Evolutionary conservation across 83 land plant genomes (phyloP), one percentile per base, ranked within the genome.

Genomic region (Diphasiastrum complanatum): DNA sequence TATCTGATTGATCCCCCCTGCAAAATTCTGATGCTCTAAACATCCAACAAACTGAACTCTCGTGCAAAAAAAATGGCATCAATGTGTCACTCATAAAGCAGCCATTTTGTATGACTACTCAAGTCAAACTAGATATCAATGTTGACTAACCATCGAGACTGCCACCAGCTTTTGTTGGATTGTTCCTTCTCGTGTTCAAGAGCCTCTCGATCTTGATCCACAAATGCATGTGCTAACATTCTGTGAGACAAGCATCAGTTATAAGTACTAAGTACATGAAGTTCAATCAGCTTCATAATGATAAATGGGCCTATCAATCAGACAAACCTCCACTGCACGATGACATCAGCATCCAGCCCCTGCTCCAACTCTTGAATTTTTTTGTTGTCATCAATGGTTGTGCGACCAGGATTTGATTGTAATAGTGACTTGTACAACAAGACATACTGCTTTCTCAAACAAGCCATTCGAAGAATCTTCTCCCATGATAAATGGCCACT

Each of bases 401-500:
- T 36, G n/a, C 80, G 82, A 35, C 68, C 71, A 0, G 65, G 60
- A 48, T 86, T 86, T 25, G 96, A 71, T 63, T 84, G 80, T 46
- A 95, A 77, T 49, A 81, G 76, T 36, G 76, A 68, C 38, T 80
- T 82, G 74, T 95, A 95, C 1, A 77, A 64, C 5, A 89, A 86
- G 19, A 95, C 66, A 61, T 95, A 95, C 54, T 66, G 75, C 70
- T 86, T 95, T 5, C 86, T 77, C 40, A 89, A 51, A 0, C 67
- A 55, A 22, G 92, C 78, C 67, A 72, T 81, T 40, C 47, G 71
- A 47, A 89, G 47, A 33, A 95, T 76, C 18, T 82, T 75, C 29
- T 85, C 85, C 99, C 99, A 95, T 24, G 87, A 75, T 41, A 93
- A 26, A 61, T 63, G 84, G 18, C 99, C 99, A 81, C 98, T 92